phyloP scores from a whole-genome alignment of 148 eudicot species.

The Chenopodium album region DNA sequence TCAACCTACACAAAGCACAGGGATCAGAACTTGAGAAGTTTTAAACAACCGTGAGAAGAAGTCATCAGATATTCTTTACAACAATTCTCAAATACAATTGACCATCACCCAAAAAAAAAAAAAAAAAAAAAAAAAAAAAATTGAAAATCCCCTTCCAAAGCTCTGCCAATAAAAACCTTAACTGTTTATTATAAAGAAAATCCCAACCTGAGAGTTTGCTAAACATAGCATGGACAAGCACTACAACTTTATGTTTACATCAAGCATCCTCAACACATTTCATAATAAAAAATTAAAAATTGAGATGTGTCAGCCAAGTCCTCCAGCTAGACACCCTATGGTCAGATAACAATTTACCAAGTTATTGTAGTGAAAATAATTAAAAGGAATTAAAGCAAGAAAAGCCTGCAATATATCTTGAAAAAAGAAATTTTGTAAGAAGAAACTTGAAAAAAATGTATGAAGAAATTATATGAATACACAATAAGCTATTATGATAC shows the following conservation, averaged over 20 bases:
- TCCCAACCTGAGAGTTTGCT: not conserved
- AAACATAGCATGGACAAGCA: not conserved
- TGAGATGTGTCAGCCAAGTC: not conserved
- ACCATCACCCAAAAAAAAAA: too few relatives aligned
- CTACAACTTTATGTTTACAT: not conserved
- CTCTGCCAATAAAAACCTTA: not conserved
- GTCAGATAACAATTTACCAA: not conserved
- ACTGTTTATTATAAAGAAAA: not conserved
- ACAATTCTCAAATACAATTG: not conserved
- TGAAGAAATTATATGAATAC: not conserved
- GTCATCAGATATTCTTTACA: not conserved
- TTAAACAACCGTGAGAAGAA: not conserved
- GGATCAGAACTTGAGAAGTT: not conserved
- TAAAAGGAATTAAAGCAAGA: not conserved
- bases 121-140: too few relatives aligned
- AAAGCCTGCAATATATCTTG: not conserved
- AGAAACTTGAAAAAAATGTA: too few relatives aligned
- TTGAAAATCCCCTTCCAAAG: not conserved
- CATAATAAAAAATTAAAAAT: not conserved
- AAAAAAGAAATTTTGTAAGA: not conserved
- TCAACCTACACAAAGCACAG: constrained; percentile 40
- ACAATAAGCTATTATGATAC: not conserved
- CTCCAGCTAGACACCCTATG: not conserved
- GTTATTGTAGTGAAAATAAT: not conserved
- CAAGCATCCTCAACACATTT: not conserved